Base-by-base conservation (phyloP, 352 stramenopile species). In the Peronosclerospora sorghi region DNA sequence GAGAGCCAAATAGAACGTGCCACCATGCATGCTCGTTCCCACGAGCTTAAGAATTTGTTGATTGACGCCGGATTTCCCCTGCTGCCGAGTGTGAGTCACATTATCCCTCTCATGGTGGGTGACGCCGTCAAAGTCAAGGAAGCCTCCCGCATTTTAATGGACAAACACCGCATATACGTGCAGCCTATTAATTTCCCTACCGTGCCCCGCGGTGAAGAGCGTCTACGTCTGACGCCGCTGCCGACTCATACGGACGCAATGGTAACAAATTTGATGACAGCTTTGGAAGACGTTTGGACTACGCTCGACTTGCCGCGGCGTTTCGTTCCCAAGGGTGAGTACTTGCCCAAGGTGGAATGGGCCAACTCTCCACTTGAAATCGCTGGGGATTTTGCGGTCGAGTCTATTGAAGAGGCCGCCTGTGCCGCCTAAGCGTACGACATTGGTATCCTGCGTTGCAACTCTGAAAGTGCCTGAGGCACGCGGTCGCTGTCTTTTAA, bases 151-250 rank as follows among this genome's bases (percentile, higher is more conserved):
- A 78, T 94, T n/a, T 59, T 95, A 17, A 87, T 95, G 70, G 73
- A 95, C 45, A 85, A 94, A 57, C 62, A 94, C 76, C 68, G 71
- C 62, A 95, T 95, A 42, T 95, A 95, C 66, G 66, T 93, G 32
- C 84, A 95, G 77, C 79, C 84, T 1, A 95, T 95, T 62, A 95
- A 95, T 73, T 95, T 93, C 43, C 84, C 84, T 0, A 95, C 84
- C 1, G 84, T 95, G 23, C 81, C 81, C 1, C 70, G 76, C 52
- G 84, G 84, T 32, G 83, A 91, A 54, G 84, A 95, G 77, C 83
- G 84, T 59, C 73, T 95, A 5, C 79, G 84, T 47, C 62, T 95
- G 35, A 95, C 84, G 45, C 78, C 82, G 15, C 65, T 80, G 53
- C 84, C 84, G 4, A 80, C 84, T n/a, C 84, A 95, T 63, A 82